phyloP scores from a whole-genome alignment of 495 filamentous ascomycete species.

The Apiosordaria backusii region DNA sequence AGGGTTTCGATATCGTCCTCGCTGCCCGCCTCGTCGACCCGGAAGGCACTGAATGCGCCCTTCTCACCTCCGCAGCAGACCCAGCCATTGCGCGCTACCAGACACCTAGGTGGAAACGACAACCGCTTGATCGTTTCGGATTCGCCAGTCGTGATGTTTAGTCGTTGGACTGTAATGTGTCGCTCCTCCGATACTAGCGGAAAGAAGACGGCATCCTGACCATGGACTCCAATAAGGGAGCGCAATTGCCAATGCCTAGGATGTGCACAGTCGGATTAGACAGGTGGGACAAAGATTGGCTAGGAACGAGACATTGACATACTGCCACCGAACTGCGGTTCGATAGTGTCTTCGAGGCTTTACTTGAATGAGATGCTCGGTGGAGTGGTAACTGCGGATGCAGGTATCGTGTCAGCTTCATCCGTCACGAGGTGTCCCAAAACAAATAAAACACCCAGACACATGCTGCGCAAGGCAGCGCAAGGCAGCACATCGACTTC shows the following conservation, averaged over 20 bases:
- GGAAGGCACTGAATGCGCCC: slow-evolving; percentile 80
- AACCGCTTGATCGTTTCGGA: slow-evolving; percentile 73
- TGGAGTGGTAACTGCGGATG: slow-evolving; percentile 38
- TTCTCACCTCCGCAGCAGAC: slow-evolving; percentile 83
- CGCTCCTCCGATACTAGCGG: slow-evolving; percentile 56
- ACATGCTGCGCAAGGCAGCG: background rate
- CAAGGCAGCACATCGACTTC: background rate
- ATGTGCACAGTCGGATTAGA: slow-evolving; percentile 12
- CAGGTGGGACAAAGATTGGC: slow-evolving; percentile 4
- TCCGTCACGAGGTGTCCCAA: background rate
- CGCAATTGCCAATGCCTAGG: slow-evolving; percentile 86
- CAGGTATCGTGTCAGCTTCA: background rate
- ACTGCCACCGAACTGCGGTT: slow-evolving; percentile 64
- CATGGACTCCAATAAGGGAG: slow-evolving; percentile 79
- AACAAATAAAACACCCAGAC: no score
- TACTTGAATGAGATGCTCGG: slow-evolving; percentile 56
- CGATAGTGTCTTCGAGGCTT: slow-evolving; percentile 72
- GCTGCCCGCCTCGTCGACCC: slow-evolving; percentile 42
- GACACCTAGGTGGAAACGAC: slow-evolving; percentile 78
- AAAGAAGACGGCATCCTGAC: slow-evolving; percentile 75
- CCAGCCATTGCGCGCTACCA: slow-evolving; percentile 81
- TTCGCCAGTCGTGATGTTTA: slow-evolving; percentile 68
- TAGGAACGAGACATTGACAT: slow-evolving; percentile 44
- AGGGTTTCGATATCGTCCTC: slow-evolving; percentile 35
- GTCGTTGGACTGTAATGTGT: slow-evolving; percentile 60